Evolutionary conservation across 257 asterid genomes (phyloP), one percentile per base, ranked within the genome.

Genomic region (Solanum chmielewskii): DNA sequence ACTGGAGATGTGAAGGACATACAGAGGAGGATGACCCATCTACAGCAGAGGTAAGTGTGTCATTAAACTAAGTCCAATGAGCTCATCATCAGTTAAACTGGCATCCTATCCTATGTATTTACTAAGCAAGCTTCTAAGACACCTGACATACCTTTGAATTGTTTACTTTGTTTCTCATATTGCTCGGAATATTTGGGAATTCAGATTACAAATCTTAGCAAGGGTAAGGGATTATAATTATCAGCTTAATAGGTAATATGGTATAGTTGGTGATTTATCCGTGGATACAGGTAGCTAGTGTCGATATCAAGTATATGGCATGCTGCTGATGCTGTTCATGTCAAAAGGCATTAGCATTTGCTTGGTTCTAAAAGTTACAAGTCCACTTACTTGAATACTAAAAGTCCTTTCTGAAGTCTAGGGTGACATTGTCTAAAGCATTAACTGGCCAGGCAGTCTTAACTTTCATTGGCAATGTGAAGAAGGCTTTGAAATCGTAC

Each of bases 1-100:
- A 93, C 87, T 89, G 93, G 93, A 91, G 95, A 89, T 91, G 92
- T 86, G 94, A 89, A 85, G 89, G 94, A 77, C 91, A 92, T 87
- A 77, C 88, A 41, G 88, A 83, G 41, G 96, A 86, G 87, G 90
- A 91, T 86, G 91, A 85, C 59, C 98, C 92, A 77, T 95, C 96
- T 49, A 91, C 93, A 86, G 93, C 99, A 83, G 45, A 84, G 94
- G 99, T 94, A 90, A 89, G 86, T 73, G 78, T 44, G 66, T 29
- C 69, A 20, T 52, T 31, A 29, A 81, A 81, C 11, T 49, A 10
- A 33, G 68, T 31, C 45, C 45, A 81, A 18, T 29, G 85, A 18
- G 4, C 45, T 81, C 12, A 16, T 45, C 27, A 78, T 78, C 42
- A 45, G 66, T 45, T 45, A 44, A 29, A 77, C 37, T 42, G 7